Evolutionary conservation across 2,329 filamentous ascomycete species (phyloP).

Genomic region (Leptographium procerum): DNA sequence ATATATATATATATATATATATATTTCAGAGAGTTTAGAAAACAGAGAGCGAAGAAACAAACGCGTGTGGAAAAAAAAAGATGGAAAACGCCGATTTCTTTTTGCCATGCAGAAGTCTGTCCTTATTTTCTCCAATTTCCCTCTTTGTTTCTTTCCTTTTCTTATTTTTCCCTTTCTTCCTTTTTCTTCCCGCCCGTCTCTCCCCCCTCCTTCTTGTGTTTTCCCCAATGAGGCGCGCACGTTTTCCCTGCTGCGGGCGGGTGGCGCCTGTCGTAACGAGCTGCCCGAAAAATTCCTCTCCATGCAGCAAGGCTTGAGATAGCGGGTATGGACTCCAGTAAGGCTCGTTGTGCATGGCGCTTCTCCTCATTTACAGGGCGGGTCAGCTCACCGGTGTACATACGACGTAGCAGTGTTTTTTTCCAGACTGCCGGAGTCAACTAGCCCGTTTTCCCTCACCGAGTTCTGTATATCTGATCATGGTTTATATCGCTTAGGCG

Average conservation of each 20-base stretch:
- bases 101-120: too few species aligned
- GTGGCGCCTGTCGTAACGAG: background rate
- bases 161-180: background rate
- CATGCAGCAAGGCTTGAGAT: background rate
- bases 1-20: too few species aligned
- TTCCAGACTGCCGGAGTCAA: conserved; percentile 2
- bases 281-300: background rate
- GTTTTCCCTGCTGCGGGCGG: background rate
- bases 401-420: background rate
- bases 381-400: background rate
- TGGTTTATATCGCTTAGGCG: too few species aligned
- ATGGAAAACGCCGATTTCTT: background rate
- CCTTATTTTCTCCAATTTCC: too few species aligned
- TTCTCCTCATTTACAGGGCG: background rate
- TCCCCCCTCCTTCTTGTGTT: too few species aligned
- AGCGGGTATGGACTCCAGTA: background rate
- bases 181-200: background rate
- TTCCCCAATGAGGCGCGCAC: background rate
- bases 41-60: background rate
- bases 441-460: background rate
- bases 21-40: conserved; percentile 99
- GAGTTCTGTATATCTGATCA: too few species aligned
- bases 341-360: background rate
- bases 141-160: background rate
- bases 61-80: background rate